Conservation (phyloP, 2,329 filamentous ascomycete genomes). For the Sphaerulina populicola region DNA sequence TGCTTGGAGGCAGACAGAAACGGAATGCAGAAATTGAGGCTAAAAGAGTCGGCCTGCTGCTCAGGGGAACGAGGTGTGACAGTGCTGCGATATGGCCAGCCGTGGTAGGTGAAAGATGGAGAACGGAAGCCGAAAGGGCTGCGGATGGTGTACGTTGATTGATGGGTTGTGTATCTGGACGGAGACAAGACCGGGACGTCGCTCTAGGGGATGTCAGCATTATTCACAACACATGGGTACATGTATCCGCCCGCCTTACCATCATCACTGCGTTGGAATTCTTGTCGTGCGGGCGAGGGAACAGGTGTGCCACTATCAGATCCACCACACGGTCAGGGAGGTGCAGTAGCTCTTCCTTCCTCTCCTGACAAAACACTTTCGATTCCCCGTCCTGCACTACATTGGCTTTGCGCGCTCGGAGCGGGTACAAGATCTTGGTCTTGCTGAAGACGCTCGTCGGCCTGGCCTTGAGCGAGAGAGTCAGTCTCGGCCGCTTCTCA, state of each 20-base stretch:
- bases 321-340: slow-evolving; percentile 5
- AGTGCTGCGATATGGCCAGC: not conserved
- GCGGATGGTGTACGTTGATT: slow-evolving; percentile 2
- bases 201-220: not conserved
- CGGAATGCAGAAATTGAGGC: slow-evolving; percentile 3
- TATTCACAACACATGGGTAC: not conserved
- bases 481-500: slow-evolving; percentile 3
- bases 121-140: slow-evolving; percentile 7
- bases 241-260: not conserved
- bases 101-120: slow-evolving; percentile 8
- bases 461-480: not conserved
- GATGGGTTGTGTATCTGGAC: not conserved
- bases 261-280: not conserved
- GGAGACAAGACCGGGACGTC: not conserved
- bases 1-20: slow-evolving; percentile 6
- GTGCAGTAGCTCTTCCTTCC: not conserved
- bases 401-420: not conserved
- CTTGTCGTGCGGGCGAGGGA: slow-evolving; percentile 1
- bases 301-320: slow-evolving; percentile 7
- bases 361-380: not conserved
- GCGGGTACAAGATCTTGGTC: slow-evolving; percentile 1
- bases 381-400: slow-evolving; percentile 4
- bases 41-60: not conserved
- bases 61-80: not conserved
- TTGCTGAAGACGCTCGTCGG: slow-evolving; percentile 3